Conservation (phyloP, 306 rosid species). For the Rubus parviflorus region DNA sequence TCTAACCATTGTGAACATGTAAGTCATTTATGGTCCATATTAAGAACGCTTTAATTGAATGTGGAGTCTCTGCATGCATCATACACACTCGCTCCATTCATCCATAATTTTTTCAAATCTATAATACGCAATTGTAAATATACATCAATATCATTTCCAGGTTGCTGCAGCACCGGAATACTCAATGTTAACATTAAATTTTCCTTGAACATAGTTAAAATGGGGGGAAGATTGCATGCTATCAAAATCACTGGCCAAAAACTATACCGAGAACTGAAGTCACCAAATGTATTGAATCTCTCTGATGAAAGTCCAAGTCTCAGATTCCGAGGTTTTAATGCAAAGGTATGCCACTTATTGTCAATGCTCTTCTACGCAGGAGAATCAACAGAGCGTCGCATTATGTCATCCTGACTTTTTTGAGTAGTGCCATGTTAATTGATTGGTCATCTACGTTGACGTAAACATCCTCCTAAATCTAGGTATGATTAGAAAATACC, state of each 20-base stretch:
- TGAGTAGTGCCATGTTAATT: neutral
- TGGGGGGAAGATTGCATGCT: neutral
- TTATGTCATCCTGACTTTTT: neutral
- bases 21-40: neutral
- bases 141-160: neutral
- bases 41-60: neutral
- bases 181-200: neutral
- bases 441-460: neutral
- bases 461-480: neutral
- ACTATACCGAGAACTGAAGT: neutral
- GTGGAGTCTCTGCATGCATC: neutral
- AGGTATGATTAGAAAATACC: neutral
- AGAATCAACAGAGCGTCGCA: neutral
- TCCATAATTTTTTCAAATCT: neutral
- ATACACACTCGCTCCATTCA: neutral
- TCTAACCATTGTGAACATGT: neutral
- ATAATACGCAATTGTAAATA: neutral
- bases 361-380: neutral
- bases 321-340: neutral
- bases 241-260: neutral
- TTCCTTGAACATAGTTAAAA: neutral
- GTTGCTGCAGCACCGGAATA: neutral
- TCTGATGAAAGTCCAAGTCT: neutral
- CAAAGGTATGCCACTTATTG: constrained; percentile 1
- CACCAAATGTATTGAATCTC: neutral